These are phyloP conservation scores for Tolypocladium ovalisporum DNA, from an alignment of 2,329 filamentous ascomycete species.

Conservation along the genomic window DNA sequence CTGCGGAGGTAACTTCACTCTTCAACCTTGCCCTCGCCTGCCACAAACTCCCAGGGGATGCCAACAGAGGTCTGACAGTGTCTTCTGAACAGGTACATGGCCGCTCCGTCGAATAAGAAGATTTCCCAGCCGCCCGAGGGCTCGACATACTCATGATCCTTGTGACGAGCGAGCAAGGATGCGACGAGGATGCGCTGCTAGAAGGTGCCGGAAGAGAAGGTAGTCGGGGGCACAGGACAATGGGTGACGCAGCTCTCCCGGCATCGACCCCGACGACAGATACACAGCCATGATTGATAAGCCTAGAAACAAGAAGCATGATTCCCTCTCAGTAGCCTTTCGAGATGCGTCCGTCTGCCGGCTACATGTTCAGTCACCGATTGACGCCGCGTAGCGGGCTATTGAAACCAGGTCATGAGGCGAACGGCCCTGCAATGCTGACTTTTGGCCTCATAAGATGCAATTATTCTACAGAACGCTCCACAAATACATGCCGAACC, in stretches of 20 bases:
- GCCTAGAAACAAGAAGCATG: background rate
- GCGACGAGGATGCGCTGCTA: background rate
- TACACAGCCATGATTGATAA: background rate
- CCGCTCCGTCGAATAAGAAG: conserved; percentile 84
- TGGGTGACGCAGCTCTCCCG: background rate
- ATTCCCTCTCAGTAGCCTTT: background rate
- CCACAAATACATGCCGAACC: background rate
- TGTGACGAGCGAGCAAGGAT: background rate
- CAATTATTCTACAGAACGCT: too few species aligned
- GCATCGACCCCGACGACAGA: background rate
- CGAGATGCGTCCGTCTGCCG: too few species aligned
- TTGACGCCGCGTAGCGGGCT: background rate
- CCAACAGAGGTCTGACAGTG: background rate
- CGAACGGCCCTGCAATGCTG: background rate
- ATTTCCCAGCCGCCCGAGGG: conserved; percentile 88
- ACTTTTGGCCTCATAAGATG: background rate
- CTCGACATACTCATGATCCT: conserved; percentile 33
- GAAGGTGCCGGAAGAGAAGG: background rate
- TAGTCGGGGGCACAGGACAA: background rate
- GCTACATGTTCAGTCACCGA: background rate
- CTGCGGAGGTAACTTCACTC: conserved; percentile 51
- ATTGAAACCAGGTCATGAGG: background rate
- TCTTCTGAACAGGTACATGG: conserved; percentile 64
- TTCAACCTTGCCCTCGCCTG: background rate
- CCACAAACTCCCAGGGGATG: background rate